phyloP scores from a whole-genome alignment of 2,329 filamentous ascomycete species.

The Alternaria atra region DNA sequence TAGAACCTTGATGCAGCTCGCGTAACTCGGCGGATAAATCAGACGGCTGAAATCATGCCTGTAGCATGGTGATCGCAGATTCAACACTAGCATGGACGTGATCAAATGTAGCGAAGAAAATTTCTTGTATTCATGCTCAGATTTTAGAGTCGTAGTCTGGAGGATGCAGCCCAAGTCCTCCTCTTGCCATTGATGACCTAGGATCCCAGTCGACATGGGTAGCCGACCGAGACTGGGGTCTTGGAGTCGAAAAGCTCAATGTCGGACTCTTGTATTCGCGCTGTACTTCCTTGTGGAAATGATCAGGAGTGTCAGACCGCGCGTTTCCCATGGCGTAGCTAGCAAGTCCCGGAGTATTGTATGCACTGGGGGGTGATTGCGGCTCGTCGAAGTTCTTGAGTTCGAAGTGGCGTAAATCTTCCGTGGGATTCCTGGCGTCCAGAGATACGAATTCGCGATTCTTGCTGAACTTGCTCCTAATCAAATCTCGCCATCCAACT shows the following conservation, averaged over 20 bases:
- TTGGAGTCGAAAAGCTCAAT: constrained; percentile 55
- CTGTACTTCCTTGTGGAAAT: constrained; percentile 48
- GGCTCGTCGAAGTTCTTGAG: constrained; percentile 45
- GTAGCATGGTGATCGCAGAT: neutral
- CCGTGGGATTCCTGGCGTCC: constrained; percentile 67
- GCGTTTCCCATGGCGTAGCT: constrained; percentile 31
- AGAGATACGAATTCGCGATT: constrained; percentile 88
- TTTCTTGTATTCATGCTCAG: constrained; percentile 29
- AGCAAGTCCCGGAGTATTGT: constrained; percentile 35
- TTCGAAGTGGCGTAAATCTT: constrained; percentile 47
- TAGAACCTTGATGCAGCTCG: neutral
- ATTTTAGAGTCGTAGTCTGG: constrained; percentile 43
- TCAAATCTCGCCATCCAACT: constrained; percentile 78
- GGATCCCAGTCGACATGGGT: constrained; percentile 49
- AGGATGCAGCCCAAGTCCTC: constrained; percentile 52
- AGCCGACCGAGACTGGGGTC: constrained; percentile 44
- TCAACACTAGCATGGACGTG: constrained; percentile 3
- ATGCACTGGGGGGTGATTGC: constrained; percentile 38
- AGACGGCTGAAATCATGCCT: constrained; percentile 1
- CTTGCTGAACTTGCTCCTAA: constrained; percentile 58
- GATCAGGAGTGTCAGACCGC: constrained; percentile 44
- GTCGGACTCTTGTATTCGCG: constrained; percentile 51
- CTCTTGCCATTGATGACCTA: constrained; percentile 49
- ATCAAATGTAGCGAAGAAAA: constrained; percentile 8
- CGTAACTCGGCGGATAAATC: constrained; percentile 14